phyloP scores from a whole-genome alignment of 345 rosid species.

The Sonneratia caseolaris region DNA sequence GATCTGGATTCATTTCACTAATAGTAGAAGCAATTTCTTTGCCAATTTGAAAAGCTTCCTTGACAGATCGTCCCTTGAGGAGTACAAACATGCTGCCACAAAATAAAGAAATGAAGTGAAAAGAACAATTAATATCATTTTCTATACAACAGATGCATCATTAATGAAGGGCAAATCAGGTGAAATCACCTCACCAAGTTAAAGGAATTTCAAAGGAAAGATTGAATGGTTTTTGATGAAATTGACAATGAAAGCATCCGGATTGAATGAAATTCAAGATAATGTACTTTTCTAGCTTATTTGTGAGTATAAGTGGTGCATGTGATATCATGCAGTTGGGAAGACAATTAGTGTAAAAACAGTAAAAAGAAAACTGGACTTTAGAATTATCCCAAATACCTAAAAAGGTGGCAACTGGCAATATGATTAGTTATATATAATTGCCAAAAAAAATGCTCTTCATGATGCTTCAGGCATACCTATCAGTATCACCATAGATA shows the following conservation, averaged over 20 bases:
- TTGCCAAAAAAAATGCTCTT: not conserved
- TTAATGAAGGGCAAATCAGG: not conserved
- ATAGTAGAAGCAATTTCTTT: conserved; percentile 77
- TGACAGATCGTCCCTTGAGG: conserved; percentile 62
- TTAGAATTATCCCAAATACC: not conserved
- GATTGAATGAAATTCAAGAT: not conserved
- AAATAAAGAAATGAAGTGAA: conserved; percentile 1
- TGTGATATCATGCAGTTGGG: not conserved
- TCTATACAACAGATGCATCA: not conserved
- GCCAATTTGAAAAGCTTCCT: conserved; percentile 66
- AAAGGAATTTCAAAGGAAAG: not conserved
- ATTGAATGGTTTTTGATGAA: not conserved
- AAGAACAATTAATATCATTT: not conserved
- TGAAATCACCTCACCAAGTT: not conserved
- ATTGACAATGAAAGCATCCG: not conserved
- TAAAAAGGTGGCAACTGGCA: not conserved
- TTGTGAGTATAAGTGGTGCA: not conserved
- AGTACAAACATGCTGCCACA: conserved; percentile 86
- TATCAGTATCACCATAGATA: conserved; percentile 95
- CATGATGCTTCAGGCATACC: conserved; percentile 33
- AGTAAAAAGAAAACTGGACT: not conserved
- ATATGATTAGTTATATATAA: not conserved
- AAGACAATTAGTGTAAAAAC: not conserved
- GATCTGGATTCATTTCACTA: conserved; percentile 84
- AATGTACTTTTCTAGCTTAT: not conserved